Conservation (phyloP, 495 filamentous ascomycete genomes). For the Xylaria telfairii region DNA sequence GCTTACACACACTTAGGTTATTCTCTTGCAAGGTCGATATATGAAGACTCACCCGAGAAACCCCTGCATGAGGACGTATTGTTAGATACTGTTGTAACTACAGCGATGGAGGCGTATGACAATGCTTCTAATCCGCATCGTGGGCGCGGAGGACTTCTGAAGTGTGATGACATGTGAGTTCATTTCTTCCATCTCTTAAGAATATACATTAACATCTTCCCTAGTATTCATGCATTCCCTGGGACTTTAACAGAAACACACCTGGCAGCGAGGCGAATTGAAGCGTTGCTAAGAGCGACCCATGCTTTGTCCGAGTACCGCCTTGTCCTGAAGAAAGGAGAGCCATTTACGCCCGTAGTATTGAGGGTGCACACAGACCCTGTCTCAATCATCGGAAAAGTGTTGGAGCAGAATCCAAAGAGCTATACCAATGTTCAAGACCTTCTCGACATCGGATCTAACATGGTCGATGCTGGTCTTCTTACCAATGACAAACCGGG, state of each 20-base stretch:
- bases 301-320: conserved; percentile 88
- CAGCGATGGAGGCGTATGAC: conserved; percentile 78
- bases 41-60: conserved; percentile 60
- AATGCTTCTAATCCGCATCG: conserved; percentile 90
- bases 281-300: conserved; percentile 80
- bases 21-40: conserved; percentile 70
- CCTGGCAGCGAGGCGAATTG: conserved; percentile 59
- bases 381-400: conserved; percentile 78
- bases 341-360: conserved; percentile 89
- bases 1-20: conserved; percentile 59
- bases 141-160: conserved; percentile 81
- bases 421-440: conserved; percentile 89
- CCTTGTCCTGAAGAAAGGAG: conserved; percentile 85
- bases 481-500: conserved; percentile 37
- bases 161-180: conserved; percentile 80
- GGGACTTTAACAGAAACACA: conserved; percentile 64
- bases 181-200: conserved; percentile 13
- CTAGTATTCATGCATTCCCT: conserved; percentile 72
- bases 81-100: conserved; percentile 68
- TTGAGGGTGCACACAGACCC: conserved; percentile 88
- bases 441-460: conserved; percentile 76
- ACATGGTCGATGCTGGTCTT: conserved; percentile 76
- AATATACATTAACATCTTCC: background rate
- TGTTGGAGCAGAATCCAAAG: conserved; percentile 84
- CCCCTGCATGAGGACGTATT: conserved; percentile 61